Evolutionary conservation across 441 rosid genomes (phyloP), one percentile per base, ranked within the genome.

Genomic region (Syzygium malaccense): DNA sequence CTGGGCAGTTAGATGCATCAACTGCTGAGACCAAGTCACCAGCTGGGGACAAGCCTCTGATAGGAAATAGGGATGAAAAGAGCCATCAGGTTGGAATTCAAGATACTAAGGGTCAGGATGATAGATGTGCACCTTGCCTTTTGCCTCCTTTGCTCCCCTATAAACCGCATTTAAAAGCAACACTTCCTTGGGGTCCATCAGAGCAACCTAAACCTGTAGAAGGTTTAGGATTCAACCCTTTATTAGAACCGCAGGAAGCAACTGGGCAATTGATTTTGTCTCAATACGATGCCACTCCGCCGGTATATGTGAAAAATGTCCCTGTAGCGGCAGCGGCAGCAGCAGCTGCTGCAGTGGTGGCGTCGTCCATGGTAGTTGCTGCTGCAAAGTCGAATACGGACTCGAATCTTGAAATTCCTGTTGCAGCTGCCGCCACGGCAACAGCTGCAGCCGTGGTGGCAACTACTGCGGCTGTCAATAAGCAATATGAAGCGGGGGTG

Each of bases 381-480:
- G 99, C 94, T 64, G 92, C 96, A 86, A 96, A 94, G 93, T 94
- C 97, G 55, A 91, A 93, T 91, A 64, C 93, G 18, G 97, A 94
- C 88, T 87, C 98, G 86, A 96, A 93, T 89, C 90, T 95, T 85
- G 98, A 97, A 89, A 91, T 96, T 87, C 98, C 99, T 87, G 98
- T 95, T 66, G 98, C 99, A 71, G 98, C 99, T 87, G 99, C 99
- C 55, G 99, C 99, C 89, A 95, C 98, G 62, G 99, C 99, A 86
- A 95, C 98, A 87, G 98, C 99, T 90, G 99, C 99, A 88, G 99
- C 97, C 64, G 94, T 96, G 80, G 98, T 94, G 87, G 99, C 98
- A 87, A 95, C 99, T 15, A 94, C 95, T 90, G 98, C 98, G 53
- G 99, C 97, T 79, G 98, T 95, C 83, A 91, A 91, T 83, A 95